These are phyloP conservation scores for Amorphotheca resinae DNA, from an alignment of 495 filamentous ascomycete genomes.

Conservation along the genomic window DNA sequence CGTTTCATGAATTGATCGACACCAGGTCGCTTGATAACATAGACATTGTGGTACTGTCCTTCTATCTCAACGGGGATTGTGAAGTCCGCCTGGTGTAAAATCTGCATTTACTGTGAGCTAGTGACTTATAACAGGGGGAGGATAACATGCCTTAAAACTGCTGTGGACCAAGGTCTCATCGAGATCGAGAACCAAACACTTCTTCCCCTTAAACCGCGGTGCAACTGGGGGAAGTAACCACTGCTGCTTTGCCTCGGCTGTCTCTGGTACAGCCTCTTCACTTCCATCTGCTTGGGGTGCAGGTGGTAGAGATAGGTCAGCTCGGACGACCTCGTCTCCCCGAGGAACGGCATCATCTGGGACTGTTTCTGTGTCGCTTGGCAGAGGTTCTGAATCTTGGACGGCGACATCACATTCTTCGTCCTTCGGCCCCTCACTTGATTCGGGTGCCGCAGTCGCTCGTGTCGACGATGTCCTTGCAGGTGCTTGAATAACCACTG, in stretches of 20 bases:
- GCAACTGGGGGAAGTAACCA: conserved; percentile 70
- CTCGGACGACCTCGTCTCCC: conserved; percentile 30
- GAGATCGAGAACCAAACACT: conserved; percentile 90
- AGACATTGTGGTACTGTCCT: conserved; percentile 97
- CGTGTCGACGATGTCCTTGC: conserved; percentile 8
- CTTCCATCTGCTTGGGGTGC: conserved; percentile 24
- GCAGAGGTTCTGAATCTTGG: conserved; percentile 20
- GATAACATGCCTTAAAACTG: conserved; percentile 95
- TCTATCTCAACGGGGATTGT: conserved; percentile 99
- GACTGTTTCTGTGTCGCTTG: conserved; percentile 18
- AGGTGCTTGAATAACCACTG: conserved; percentile 21
- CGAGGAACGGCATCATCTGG: conserved; percentile 22
- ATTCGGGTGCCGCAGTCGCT: background rate
- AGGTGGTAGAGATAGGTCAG: conserved; percentile 48
- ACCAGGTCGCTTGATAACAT: conserved; percentile 95
- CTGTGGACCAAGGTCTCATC: conserved; percentile 99
- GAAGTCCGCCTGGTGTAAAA: conserved; percentile 95
- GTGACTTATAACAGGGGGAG: too few species aligned
- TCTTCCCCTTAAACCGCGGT: conserved; percentile 68
- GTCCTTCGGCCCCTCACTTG: conserved; percentile 21
- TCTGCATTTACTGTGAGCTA: conserved; percentile 40
- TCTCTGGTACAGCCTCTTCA: conserved; percentile 20
- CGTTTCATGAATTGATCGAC: conserved; percentile 99
- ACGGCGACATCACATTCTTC: conserved; percentile 51
- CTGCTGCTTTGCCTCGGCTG: conserved; percentile 41